phyloP scores from a whole-genome alignment of 768 basidiomycete genomes.

The Leucocoprinus sp. region DNA sequence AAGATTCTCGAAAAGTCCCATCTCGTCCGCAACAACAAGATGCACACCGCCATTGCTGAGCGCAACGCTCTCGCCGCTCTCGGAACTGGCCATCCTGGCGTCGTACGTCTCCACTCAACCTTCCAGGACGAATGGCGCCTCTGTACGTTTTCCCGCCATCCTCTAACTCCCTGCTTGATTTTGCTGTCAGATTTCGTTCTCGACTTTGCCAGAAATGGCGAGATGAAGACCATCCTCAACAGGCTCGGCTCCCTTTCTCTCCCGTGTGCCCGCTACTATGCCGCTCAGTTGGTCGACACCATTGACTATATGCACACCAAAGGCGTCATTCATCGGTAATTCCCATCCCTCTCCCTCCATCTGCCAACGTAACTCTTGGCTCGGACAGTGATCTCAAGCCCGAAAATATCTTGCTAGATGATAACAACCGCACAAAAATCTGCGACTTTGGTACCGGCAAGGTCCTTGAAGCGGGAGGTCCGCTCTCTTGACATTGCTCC shows the following conservation, averaged over 20 bases:
- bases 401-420: conserved; percentile 87
- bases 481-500: conserved; percentile 1
- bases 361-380: not conserved
- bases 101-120: conserved; percentile 73
- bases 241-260: conserved; percentile 82
- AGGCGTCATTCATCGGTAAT: conserved; percentile 74
- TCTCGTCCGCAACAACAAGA: conserved; percentile 70
- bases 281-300: conserved; percentile 85
- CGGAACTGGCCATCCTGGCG: conserved; percentile 65
- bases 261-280: conserved; percentile 71
- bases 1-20: conserved; percentile 74
- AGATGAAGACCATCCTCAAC: conserved; percentile 64
- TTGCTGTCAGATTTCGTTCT: conserved; percentile 67
- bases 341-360: not conserved
- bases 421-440: conserved; percentile 81
- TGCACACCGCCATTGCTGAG: conserved; percentile 70
- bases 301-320: conserved; percentile 86
- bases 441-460: conserved; percentile 86
- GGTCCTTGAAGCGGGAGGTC: conserved; percentile 4
- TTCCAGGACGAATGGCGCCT: conserved; percentile 82
- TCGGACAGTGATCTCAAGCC: conserved; percentile 71
- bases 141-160: conserved; percentile 43
- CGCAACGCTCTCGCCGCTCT: conserved; percentile 67
- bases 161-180: not conserved
- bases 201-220: conserved; percentile 70